Evolutionary conservation across 257 asterid genomes (phyloP).

Genomic region (Cruciata laevipes): DNA sequence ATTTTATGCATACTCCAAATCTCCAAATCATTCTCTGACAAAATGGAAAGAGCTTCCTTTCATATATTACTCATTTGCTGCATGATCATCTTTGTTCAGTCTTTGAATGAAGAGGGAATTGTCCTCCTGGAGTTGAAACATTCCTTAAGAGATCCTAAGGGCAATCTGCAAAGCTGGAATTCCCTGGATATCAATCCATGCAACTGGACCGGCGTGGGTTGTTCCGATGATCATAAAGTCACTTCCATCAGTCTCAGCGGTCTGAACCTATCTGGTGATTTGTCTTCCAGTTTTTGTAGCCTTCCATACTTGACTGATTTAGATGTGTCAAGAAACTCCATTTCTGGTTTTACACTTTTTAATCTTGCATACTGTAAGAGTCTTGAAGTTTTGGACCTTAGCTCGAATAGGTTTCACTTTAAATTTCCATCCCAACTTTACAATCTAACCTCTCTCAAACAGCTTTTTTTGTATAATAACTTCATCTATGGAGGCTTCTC

Average conservation of each 20-base stretch:
- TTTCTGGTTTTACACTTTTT: slow-evolving; percentile 56
- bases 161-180: slow-evolving; percentile 60
- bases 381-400: slow-evolving; percentile 58
- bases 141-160: slow-evolving; percentile 43
- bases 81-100: slow-evolving; percentile 31
- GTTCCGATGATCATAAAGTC: slow-evolving; percentile 35
- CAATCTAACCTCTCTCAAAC: slow-evolving; percentile 44
- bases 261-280: slow-evolving; percentile 55
- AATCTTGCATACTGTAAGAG: slow-evolving; percentile 34
- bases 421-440: slow-evolving; percentile 45
- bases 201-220: slow-evolving; percentile 62
- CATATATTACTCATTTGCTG: slow-evolving; percentile 28
- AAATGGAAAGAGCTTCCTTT: slow-evolving; percentile 36
- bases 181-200: slow-evolving; percentile 46
- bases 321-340: slow-evolving; percentile 53
- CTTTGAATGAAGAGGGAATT: slow-evolving; percentile 57
- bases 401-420: slow-evolving; percentile 55
- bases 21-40: neutral
- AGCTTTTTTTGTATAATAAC: slow-evolving; percentile 68
- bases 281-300: slow-evolving; percentile 47
- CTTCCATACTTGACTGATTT: slow-evolving; percentile 46
- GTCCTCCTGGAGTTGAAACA: slow-evolving; percentile 54
- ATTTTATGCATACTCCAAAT: neutral
- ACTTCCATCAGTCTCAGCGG: slow-evolving; percentile 40
- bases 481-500: slow-evolving; percentile 58